phyloP scores from a whole-genome alignment of 1,284 basidiomycete species.

The Ceratobasidium sp. region DNA sequence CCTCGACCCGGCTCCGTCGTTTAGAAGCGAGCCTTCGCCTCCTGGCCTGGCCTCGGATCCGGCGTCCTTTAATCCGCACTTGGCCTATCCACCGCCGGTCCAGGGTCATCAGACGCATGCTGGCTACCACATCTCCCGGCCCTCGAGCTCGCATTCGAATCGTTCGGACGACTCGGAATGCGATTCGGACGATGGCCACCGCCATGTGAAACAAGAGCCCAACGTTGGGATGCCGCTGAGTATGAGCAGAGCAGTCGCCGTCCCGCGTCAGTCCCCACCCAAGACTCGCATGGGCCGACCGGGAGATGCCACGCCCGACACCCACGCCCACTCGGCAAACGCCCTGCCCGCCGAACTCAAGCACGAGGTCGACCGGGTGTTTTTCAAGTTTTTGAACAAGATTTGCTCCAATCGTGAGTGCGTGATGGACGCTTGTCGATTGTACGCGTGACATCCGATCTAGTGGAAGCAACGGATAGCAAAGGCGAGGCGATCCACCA shows the following conservation, averaged over 20 bases:
- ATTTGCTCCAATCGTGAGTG: constrained; percentile 91
- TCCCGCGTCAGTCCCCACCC: constrained; percentile 29
- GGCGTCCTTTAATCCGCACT: constrained; percentile 21
- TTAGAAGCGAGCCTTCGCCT: constrained; percentile 32
- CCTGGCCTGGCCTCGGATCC: constrained; percentile 22
- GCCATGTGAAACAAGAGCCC: constrained; percentile 43
- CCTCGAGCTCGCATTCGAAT: constrained; percentile 36
- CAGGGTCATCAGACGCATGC: constrained; percentile 33
- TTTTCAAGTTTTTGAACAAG: constrained; percentile 89
- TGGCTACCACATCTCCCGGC: constrained; percentile 40
- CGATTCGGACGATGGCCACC: constrained; percentile 38
- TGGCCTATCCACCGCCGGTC: constrained; percentile 6
- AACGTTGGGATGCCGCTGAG: constrained; percentile 1
- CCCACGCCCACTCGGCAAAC: constrained; percentile 56
- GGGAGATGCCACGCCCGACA: constrained; percentile 23
- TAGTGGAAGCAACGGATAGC: constrained; percentile 91
- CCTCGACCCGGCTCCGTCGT: constrained; percentile 11
- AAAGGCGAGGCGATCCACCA: constrained; percentile 99
- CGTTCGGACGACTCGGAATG: constrained; percentile 37
- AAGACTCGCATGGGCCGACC: constrained; percentile 21
- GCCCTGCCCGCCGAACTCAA: constrained; percentile 86
- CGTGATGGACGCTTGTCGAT: background rate
- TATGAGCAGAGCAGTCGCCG: background rate
- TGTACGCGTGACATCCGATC: constrained; percentile 46
- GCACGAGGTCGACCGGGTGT: constrained; percentile 87